Evolutionary conservation across 2,329 filamentous ascomycete genomes (phyloP), one percentile per base, ranked within the genome.

Genomic region (Hysterium pulicare): DNA sequence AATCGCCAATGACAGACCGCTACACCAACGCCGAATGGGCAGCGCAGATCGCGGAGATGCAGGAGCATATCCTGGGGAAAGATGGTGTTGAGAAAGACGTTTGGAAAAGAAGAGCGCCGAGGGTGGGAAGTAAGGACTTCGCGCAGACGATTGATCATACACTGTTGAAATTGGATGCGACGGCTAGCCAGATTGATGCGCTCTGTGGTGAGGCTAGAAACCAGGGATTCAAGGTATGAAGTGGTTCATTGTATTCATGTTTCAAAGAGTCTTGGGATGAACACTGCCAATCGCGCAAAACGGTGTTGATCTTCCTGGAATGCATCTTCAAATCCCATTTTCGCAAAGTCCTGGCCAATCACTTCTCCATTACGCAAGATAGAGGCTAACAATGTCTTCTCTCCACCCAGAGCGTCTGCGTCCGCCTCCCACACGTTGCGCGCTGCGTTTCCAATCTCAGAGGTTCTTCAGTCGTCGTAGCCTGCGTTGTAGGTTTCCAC

Each of bases 401-500:
- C n/a, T n/a, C n/a, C n/a, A n/a, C n/a, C 55, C 65, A 54, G 70
- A 71, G 77, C 8, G 79, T 82, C 42, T 83, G 79, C 55, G 77
- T 83, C 2, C 73, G 79, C 6, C 64, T 73, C 1, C 66, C 71
- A 26, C 72, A 71, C 57, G 78, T 82, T n/a, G 50, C 67, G 19
- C 72, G 69, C 42, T 75, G 75, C 37, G 69, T 71, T 15, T 51
- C 69, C 32, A 71, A 74, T 41, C 69, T 83, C 36, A 67, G 69
- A 44, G 70, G 69, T 37, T 70, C 70, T 6, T 57, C 58, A 5
- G 71, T 78, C n/a, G 66, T 68, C 19, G 72, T 82, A 16, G 76
- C 78, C 33, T 78, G 75, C 49, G 79, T 82, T 5, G 70, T 82
- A 8, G 78, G 76, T 17, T 82, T 82, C 57, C 79, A 76, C 40